A percentile compares a stretch with the other conserved stretches of the same genome.
Conservation (phyloP, 1,284 basidiomycete genomes). For the Apiotrichum mycotoxinovorans region DNA sequence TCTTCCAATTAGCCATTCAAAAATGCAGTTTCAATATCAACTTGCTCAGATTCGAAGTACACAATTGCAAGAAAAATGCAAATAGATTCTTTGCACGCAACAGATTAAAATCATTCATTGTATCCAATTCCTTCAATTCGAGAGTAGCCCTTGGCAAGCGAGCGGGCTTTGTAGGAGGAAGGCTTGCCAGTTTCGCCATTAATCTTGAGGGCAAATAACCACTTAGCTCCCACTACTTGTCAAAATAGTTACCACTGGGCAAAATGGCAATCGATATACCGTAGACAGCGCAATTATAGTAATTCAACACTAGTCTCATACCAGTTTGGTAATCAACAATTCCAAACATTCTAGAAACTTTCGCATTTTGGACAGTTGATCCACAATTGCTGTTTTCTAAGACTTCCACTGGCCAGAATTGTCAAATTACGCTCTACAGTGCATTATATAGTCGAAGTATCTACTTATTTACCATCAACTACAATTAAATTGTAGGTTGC, state of each 20-base stretch:
- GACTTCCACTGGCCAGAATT: slow-evolving; percentile 10
- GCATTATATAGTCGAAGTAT: too few species aligned
- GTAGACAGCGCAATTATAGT: too few species aligned
- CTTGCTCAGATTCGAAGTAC: slow-evolving; percentile 28
- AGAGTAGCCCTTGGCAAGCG: slow-evolving; percentile 17
- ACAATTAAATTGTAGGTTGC: too few species aligned
- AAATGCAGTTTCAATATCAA: slow-evolving; percentile 25
- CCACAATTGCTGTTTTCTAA: slow-evolving; percentile 19
- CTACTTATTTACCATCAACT: too few species aligned
- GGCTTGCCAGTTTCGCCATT: slow-evolving; percentile 18
- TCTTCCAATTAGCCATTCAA: slow-evolving; percentile 19
- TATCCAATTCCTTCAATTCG: slow-evolving; percentile 23
- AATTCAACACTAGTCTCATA: too few species aligned
- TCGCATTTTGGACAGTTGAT: slow-evolving; percentile 23
- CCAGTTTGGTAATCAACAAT: background rate
- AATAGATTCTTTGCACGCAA: slow-evolving; percentile 27
- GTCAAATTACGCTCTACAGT: too few species aligned
- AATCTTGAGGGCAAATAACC: slow-evolving; percentile 19
- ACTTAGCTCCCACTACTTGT: too few species aligned
- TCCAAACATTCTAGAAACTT: slow-evolving; percentile 23
- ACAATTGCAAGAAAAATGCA: slow-evolving; percentile 24
- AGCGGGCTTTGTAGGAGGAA: slow-evolving; percentile 15
- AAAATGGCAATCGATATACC: too few species aligned
- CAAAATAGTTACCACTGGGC: too few species aligned
- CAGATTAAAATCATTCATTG: slow-evolving; percentile 21